These are phyloP conservation scores for Stipa capillata DNA, from an alignment of 176 grass and related monocot genomes.

Conservation along the genomic window DNA sequence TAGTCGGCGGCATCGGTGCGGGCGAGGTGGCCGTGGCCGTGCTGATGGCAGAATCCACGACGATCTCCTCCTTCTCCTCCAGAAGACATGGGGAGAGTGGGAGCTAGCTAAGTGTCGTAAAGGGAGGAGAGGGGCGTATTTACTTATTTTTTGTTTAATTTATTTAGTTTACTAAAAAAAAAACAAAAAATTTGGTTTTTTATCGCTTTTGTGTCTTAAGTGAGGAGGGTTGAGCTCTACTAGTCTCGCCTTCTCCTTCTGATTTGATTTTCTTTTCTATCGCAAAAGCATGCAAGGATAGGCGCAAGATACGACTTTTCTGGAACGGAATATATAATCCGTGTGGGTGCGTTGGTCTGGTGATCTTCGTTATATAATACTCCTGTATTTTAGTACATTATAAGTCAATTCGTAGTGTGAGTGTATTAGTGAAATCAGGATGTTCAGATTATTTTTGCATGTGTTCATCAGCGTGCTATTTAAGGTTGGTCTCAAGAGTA, in stretches of 20 bases:
- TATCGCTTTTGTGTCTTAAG: no score
- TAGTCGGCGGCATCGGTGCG: constrained; percentile 15
- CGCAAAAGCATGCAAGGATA: constrained; percentile 33
- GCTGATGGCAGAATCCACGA: constrained; percentile 14
- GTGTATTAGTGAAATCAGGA: not conserved
- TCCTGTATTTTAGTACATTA: not conserved
- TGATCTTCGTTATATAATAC: constrained; percentile 28
- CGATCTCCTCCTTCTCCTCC: constrained; percentile 19
- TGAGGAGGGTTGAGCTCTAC: constrained; percentile 30
- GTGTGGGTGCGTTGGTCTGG: constrained; percentile 7
- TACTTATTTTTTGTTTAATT: no score
- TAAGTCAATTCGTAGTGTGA: constrained; percentile 13
- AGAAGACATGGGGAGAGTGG: constrained; percentile 38
- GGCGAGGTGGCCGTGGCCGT: not conserved
- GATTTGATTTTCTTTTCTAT: constrained; percentile 6
- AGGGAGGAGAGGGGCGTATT: constrained; percentile 32
- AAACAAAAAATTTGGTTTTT: no score
- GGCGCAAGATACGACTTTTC: constrained; percentile 43
- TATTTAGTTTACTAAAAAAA: no score
- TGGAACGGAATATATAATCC: constrained; percentile 20
- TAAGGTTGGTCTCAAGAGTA: not conserved
- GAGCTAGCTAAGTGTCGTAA: constrained; percentile 33
- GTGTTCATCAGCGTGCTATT: constrained; percentile 2
- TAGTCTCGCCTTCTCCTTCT: constrained; percentile 12
- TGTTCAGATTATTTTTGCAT: constrained; percentile 21